Conservation (phyloP, 2,329 filamentous ascomycete species). For the Fusarium nematophilum region DNA sequence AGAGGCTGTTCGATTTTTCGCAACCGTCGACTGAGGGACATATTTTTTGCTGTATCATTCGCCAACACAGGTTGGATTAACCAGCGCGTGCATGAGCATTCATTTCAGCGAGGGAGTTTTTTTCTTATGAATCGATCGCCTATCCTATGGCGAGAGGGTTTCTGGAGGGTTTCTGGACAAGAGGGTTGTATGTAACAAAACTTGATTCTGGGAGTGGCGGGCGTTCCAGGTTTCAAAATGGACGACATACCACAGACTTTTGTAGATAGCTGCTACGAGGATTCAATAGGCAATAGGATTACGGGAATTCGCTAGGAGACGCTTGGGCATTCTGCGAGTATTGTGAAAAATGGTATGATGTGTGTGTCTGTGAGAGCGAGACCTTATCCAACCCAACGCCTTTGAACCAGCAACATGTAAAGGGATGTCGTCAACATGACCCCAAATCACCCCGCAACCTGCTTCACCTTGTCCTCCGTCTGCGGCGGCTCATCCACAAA, state of each 20-base stretch:
- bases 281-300: no score
- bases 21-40: constrained; percentile 63
- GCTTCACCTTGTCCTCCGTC: constrained; percentile 80
- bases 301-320: no score
- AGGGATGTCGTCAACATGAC: neutral
- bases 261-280: neutral
- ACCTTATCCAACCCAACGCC: constrained; percentile 41
- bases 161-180: constrained; percentile 8
- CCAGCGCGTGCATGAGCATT: no score
- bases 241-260: constrained; percentile 7
- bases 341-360: constrained; percentile 14
- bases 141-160: constrained; percentile 14
- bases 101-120: constrained; percentile 40
- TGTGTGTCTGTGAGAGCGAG: constrained; percentile 22
- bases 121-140: constrained; percentile 15
- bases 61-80: no score
- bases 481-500: constrained; percentile 94
- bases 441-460: constrained; percentile 70
- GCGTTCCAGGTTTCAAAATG: constrained; percentile 6
- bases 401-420: constrained; percentile 14
- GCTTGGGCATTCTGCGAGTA: no score
- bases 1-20: constrained; percentile 82
- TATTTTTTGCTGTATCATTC: no score
- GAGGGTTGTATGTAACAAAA: constrained; percentile 28
- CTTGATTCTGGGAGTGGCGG: constrained; percentile 1